These are phyloP conservation scores for Moesziomyces globuligerus DNA, from an alignment of 1,284 basidiomycete species.

Conservation along the genomic window DNA sequence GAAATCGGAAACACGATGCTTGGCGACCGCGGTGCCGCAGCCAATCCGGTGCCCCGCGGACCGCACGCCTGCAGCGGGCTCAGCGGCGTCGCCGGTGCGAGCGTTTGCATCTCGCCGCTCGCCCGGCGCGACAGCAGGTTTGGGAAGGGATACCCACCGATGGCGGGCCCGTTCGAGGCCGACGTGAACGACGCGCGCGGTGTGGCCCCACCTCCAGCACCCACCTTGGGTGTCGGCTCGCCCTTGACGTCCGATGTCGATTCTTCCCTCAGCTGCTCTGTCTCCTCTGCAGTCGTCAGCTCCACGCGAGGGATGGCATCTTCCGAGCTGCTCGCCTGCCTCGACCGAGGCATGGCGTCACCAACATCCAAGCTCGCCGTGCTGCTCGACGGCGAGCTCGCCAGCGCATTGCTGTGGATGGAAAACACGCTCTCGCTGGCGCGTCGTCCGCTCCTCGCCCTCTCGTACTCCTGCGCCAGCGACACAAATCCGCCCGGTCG, in stretches of 20 bases:
- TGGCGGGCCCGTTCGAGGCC: background rate
- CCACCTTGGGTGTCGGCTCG: conserved; percentile 33
- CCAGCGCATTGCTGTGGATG: conserved; percentile 35
- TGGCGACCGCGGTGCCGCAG: conserved; percentile 14
- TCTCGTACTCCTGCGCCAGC: conserved; percentile 44
- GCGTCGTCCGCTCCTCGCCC: conserved; percentile 18
- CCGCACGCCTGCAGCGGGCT: conserved; percentile 22
- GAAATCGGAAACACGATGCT: conserved; percentile 46
- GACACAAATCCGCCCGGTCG: conserved; percentile 45
- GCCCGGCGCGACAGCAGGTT: conserved; percentile 11
- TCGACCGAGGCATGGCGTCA: background rate
- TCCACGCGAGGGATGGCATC: conserved; percentile 11
- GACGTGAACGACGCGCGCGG: conserved; percentile 22
- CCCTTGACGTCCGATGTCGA: conserved; percentile 12
- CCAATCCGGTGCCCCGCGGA: background rate
- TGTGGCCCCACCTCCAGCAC: conserved; percentile 13
- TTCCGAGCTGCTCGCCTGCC: conserved; percentile 6
- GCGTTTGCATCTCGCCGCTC: background rate
- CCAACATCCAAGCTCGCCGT: conserved; percentile 25
- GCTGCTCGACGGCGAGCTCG: conserved; percentile 37
- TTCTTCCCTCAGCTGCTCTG: background rate
- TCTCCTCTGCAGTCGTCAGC: conserved; percentile 1
- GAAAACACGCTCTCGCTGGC: conserved; percentile 31
- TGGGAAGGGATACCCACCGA: conserved; percentile 27
- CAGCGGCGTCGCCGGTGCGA: conserved; percentile 21